phyloP scores from a whole-genome alignment of 371 early-diverging fungal species.

The Lichtheimia corymbifera region DNA sequence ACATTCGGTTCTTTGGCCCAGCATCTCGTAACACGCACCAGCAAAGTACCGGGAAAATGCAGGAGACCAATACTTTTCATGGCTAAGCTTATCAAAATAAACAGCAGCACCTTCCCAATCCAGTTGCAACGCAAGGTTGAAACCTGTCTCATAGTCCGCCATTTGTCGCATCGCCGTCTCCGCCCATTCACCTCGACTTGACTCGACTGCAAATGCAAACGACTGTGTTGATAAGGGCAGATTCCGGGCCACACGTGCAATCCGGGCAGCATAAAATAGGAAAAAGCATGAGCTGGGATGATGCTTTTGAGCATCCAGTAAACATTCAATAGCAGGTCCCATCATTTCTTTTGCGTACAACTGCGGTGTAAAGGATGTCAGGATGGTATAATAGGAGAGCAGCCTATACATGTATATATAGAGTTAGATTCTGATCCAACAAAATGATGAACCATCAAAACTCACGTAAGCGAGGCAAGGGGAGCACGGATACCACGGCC shows the following conservation, averaged over 20 bases:
- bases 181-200: constrained; percentile 57
- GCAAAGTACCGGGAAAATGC: constrained; percentile 62
- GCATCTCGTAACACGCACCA: constrained; percentile 57
- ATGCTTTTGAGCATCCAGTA: constrained; percentile 52
- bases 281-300: constrained; percentile 65
- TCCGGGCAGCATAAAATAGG: constrained; percentile 58
- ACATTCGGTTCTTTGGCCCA: constrained; percentile 53
- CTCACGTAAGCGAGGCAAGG: constrained; percentile 58
- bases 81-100: constrained; percentile 50
- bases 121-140: constrained; percentile 56
- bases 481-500: constrained; percentile 61
- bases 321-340: constrained; percentile 55
- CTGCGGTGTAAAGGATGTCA: constrained; percentile 54
- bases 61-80: constrained; percentile 55
- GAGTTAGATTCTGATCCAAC: not conserved
- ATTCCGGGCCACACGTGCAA: constrained; percentile 51
- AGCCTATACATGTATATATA: constrained; percentile 22
- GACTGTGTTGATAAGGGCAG: constrained; percentile 56
- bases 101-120: constrained; percentile 53
- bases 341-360: constrained; percentile 40
- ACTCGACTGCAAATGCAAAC: constrained; percentile 51
- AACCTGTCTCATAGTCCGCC: constrained; percentile 61
- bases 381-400: constrained; percentile 50
- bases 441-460: not conserved
- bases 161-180: constrained; percentile 53